Conservation (phyloP, 164 flowering plant species). For the Aristolochia californica region DNA sequence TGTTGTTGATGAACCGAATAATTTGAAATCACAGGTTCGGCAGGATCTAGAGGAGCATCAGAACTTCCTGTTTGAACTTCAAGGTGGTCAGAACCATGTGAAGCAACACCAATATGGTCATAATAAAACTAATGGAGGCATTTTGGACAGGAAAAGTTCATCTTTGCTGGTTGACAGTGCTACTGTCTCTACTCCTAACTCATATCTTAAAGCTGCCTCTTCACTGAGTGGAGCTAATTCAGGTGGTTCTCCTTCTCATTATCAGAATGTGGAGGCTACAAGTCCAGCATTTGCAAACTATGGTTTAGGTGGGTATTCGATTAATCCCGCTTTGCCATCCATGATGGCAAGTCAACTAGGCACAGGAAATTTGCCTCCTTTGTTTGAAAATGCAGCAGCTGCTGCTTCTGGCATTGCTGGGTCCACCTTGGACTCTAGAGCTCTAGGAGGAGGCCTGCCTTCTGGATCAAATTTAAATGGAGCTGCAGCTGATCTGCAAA, state of each 20-base stretch:
- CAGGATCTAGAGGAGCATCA: slow-evolving; percentile 36
- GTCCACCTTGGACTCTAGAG: slow-evolving; percentile 41
- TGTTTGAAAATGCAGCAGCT: slow-evolving; percentile 46
- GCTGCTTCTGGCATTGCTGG: slow-evolving; percentile 51
- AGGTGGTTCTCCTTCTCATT: slow-evolving; percentile 41
- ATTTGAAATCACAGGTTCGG: slow-evolving; percentile 24
- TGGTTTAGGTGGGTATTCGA: slow-evolving; percentile 38
- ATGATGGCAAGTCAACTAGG: slow-evolving; percentile 49
- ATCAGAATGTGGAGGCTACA: slow-evolving; percentile 32
- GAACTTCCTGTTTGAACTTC: slow-evolving; percentile 30
- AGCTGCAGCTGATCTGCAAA: slow-evolving; percentile 45
- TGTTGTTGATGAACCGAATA: slow-evolving; percentile 30
- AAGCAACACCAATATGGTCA: slow-evolving; percentile 30
- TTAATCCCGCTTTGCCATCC: slow-evolving; percentile 49
- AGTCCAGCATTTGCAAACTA: slow-evolving; percentile 33
- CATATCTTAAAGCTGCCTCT: slow-evolving; percentile 30
- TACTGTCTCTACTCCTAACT: slow-evolving; percentile 20
- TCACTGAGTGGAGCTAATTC: slow-evolving; percentile 21
- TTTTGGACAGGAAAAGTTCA: slow-evolving; percentile 20
- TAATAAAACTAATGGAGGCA: slow-evolving; percentile 27
- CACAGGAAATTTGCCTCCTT: slow-evolving; percentile 40
- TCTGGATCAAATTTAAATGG: slow-evolving; percentile 42
- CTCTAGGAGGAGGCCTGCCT: slow-evolving; percentile 40
- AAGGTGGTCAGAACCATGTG: slow-evolving; percentile 27
- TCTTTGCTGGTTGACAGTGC: slow-evolving; percentile 24